Base-by-base conservation (phyloP, 164 flowering plant genomes). In the Liriodendron chinense region DNA sequence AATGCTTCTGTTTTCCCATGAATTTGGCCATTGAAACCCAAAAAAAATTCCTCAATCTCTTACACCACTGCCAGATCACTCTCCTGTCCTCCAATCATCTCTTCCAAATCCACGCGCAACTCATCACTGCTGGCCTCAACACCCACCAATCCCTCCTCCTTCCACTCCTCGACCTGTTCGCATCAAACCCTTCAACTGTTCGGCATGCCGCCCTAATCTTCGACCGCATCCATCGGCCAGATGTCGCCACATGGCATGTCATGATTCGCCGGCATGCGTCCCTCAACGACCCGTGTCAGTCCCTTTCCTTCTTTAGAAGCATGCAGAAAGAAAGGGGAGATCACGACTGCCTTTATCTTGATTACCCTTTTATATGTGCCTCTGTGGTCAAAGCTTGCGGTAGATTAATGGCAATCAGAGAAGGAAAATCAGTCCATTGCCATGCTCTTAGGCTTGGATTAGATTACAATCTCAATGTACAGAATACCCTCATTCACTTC, bases 311-410 rank as follows among this genome's bases (percentile, higher is more conserved):
- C 13, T 80, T 83, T 78, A 68, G 65, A 68, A 74, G 73, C 21
- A 76, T 76, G 75, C 77, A 64, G 23, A 47, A 25, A 25, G 12
- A 10, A 21, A 62, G 22, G 20, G 24, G 28, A 28, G 26, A 57
- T 20, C 8, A 7, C 69, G 50, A 14, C 53, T 7, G 7, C 20
- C 18, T n/a, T 68, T 26, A n/a, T 63, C 53, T 16, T 53, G 81
- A 83, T 66, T 53, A 53, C 20, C 78, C 81, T 8, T 78, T 83
- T 70, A 34, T 78, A 6, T 78, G 70, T 70, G 82, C 85, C 69
- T 80, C 82, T 7, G 47, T 78, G 72, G 59, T 80, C 68, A 83
- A 80, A 77, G 81, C 83, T 24, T 80, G 83, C 77, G 75, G 61
- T 43, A 78, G 50, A 56, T 28, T 74, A 34, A 22, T 24, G 22